Evolutionary conservation across 371 early-diverging fungal genomes (phyloP).

Genomic region (Choanephora cucurbitarum): DNA sequence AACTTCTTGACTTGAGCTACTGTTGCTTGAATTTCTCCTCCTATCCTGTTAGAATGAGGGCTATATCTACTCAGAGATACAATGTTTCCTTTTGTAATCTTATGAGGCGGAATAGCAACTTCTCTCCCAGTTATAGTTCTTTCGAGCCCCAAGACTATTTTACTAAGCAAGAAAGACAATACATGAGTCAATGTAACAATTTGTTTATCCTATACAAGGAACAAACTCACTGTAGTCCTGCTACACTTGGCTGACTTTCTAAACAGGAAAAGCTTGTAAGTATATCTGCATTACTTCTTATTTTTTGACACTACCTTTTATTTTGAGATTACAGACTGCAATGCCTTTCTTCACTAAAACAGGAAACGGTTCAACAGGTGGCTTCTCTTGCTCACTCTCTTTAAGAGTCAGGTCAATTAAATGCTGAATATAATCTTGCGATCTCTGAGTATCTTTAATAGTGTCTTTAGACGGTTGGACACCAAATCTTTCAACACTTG

Average conservation of each 20-base stretch:
- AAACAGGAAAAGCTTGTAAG: background rate
- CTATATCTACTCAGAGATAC: too few species aligned
- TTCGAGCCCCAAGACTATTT: background rate
- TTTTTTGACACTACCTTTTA: background rate
- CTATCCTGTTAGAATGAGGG: too few species aligned
- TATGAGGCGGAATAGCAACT: background rate
- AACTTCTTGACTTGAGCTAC: too few species aligned
- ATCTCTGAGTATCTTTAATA: too few species aligned
- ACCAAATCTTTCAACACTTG: too few species aligned
- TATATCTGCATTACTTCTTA: too few species aligned
- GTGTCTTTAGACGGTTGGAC: too few species aligned
- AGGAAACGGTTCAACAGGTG: background rate
- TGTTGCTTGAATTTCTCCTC: too few species aligned
- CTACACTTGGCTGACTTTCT: background rate
- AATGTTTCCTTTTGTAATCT: too few species aligned
- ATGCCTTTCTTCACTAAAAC: background rate
- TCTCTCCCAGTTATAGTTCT: background rate
- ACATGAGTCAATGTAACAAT: too few species aligned
- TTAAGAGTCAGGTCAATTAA: background rate
- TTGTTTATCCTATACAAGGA: too few species aligned
- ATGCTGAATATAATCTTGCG: constrained; percentile 34
- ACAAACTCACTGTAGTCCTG: background rate
- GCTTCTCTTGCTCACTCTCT: background rate
- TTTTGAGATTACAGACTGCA: background rate
- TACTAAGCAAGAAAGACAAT: background rate